Evolutionary conservation across 2,329 filamentous ascomycete genomes (phyloP).

Genomic region (Neospermospora avenae): DNA sequence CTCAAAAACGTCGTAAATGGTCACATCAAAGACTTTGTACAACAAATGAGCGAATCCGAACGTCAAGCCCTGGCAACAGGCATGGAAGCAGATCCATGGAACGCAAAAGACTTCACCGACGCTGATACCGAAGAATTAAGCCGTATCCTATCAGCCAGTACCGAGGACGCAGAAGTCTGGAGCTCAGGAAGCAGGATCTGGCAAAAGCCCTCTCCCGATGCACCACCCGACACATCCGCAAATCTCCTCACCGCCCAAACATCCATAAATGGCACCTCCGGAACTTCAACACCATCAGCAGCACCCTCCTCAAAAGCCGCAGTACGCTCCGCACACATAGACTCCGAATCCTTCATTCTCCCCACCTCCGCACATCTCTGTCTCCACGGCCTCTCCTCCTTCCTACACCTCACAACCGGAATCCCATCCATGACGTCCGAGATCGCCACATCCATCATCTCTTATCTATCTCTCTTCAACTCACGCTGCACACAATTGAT

Average conservation of each 20-base stretch:
- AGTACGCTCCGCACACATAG: slow-evolving; percentile 70
- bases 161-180: slow-evolving; percentile 67
- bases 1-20: slow-evolving; percentile 77
- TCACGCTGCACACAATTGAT: slow-evolving; percentile 95
- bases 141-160: slow-evolving; percentile 66
- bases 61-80: slow-evolving; percentile 71
- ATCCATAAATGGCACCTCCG: slow-evolving; percentile 43
- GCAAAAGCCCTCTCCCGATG: slow-evolving; percentile 39
- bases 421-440: slow-evolving; percentile 89
- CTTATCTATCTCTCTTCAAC: slow-evolving; percentile 91
- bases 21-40: slow-evolving; percentile 79
- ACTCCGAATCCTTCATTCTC: slow-evolving; percentile 81
- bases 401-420: slow-evolving; percentile 76
- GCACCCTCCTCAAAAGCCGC: slow-evolving; percentile 51
- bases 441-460: slow-evolving; percentile 72
- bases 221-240: slow-evolving; percentile 15
- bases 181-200: slow-evolving; percentile 51
- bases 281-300: slow-evolving; percentile 21
- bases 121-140: slow-evolving; percentile 57
- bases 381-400: slow-evolving; percentile 75
- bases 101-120: slow-evolving; percentile 70
- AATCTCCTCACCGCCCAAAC: slow-evolving; percentile 13
- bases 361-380: slow-evolving; percentile 80
- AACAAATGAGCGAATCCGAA: slow-evolving; percentile 66
- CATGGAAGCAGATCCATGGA: slow-evolving; percentile 81